phyloP scores from a whole-genome alignment of 345 rosid species.

The Carallia brachiata region DNA sequence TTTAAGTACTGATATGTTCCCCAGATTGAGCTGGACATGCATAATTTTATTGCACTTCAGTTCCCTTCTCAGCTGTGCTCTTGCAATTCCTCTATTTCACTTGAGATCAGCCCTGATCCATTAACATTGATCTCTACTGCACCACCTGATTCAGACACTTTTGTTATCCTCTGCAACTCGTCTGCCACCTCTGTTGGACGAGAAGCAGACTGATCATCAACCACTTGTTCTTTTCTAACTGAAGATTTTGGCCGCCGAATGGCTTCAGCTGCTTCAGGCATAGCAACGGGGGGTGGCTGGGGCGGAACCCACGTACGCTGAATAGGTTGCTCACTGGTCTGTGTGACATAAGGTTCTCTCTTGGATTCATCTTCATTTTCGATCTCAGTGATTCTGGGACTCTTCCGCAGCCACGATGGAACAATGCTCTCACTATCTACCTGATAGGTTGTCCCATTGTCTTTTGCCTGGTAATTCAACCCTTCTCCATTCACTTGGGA shows the following conservation, averaged over 20 bases:
- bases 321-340: slow-evolving; percentile 46
- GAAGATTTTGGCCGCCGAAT: slow-evolving; percentile 71
- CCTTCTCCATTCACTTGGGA: slow-evolving; percentile 37
- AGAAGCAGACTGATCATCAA: slow-evolving; percentile 41
- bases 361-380: slow-evolving; percentile 53
- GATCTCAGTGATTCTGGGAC: slow-evolving; percentile 55
- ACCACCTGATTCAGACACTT: slow-evolving; percentile 66
- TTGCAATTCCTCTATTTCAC: slow-evolving; percentile 61
- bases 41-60: slow-evolving; percentile 12
- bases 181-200: slow-evolving; percentile 35
- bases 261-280: slow-evolving; percentile 96
- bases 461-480: slow-evolving; percentile 36
- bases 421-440: slow-evolving; percentile 31
- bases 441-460: slow-evolving; percentile 41
- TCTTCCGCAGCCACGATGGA: slow-evolving; percentile 82
- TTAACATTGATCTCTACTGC: slow-evolving; percentile 32
- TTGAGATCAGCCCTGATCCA: slow-evolving; percentile 33
- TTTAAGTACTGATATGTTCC: neutral
- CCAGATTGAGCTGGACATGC: slow-evolving; percentile 4
- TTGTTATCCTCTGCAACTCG: slow-evolving; percentile 73
- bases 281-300: slow-evolving; percentile 86
- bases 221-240: slow-evolving; percentile 53
- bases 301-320: slow-evolving; percentile 92
- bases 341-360: slow-evolving; percentile 33
- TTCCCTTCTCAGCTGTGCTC: slow-evolving; percentile 39